These are phyloP conservation scores for Calophaca sinica DNA, from an alignment of 306 rosid genomes.

Conservation along the genomic window DNA sequence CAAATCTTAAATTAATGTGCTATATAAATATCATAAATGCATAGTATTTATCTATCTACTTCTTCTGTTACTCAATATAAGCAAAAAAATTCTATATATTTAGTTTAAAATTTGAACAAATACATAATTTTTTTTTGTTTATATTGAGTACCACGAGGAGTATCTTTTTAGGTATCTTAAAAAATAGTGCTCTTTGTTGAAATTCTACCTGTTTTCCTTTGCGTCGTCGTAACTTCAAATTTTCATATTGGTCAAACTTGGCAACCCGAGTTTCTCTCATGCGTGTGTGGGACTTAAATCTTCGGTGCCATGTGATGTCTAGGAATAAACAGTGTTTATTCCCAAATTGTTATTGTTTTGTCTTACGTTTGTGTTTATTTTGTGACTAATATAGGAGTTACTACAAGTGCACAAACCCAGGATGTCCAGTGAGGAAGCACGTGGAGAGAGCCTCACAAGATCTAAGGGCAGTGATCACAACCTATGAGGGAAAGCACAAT, in stretches of 20 bases:
- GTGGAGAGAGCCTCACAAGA: slow-evolving; percentile 95
- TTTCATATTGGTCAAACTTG: slow-evolving; percentile 40
- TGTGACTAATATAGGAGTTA: slow-evolving; percentile 73
- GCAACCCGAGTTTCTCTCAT: slow-evolving; percentile 23
- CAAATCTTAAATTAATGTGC: too few relatives aligned
- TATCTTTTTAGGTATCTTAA: too few relatives aligned
- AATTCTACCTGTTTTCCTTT: background rate
- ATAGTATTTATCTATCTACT: too few relatives aligned
- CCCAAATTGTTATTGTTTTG: background rate
- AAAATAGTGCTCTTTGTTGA: too few relatives aligned
- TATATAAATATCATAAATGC: too few relatives aligned
- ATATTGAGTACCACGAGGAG: too few relatives aligned
- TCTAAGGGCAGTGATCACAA: slow-evolving; percentile 86
- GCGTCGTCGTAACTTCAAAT: background rate
- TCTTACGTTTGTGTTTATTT: background rate
- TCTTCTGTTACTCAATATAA: too few relatives aligned
- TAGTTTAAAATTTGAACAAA: too few relatives aligned
- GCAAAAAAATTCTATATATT: too few relatives aligned
- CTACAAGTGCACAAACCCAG: slow-evolving; percentile 91
- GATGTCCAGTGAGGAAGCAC: slow-evolving; percentile 93
- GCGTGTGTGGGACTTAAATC: slow-evolving; percentile 22
- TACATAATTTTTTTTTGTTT: too few relatives aligned
- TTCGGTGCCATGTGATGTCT: slow-evolving; percentile 17
- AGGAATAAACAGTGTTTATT: background rate
- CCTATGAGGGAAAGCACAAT: slow-evolving; percentile 96